Evolutionary conservation across 2,329 filamentous ascomycete genomes (phyloP).

Genomic region (Pestalotiopsis sp.): DNA sequence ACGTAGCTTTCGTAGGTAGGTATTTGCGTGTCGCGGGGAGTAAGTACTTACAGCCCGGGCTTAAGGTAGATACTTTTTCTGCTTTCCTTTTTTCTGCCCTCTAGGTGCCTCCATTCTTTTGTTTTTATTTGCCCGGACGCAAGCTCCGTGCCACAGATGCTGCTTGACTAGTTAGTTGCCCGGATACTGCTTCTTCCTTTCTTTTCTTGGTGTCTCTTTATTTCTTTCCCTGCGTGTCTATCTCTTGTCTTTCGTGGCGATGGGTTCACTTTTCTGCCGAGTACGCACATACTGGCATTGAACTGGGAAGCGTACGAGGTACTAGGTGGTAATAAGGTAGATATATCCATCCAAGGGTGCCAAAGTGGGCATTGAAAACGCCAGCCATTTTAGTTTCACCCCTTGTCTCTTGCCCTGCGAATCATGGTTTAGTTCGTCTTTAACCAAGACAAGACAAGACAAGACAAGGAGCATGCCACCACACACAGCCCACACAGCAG

Average conservation of each 20-base stretch:
- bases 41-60: not conserved
- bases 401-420: not conserved
- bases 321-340: not conserved
- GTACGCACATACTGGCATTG: not conserved
- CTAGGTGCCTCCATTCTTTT: not conserved
- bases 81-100: not conserved
- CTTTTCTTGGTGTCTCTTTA: not conserved
- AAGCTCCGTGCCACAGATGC: not conserved
- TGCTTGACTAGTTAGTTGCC: not conserved
- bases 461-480: conserved; percentile 8
- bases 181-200: not conserved
- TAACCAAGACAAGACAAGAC: conserved; percentile 1
- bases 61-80: not conserved
- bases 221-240: not conserved
- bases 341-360: not conserved
- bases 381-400: conserved; percentile 3
- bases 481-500: not conserved
- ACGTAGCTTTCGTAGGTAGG: not conserved
- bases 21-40: not conserved
- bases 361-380: not conserved
- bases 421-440: conserved; percentile 3
- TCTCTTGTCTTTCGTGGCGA: not conserved
- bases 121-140: not conserved
- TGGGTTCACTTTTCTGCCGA: not conserved
- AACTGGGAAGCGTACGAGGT: not conserved